Base-by-base conservation (phyloP, 352 stramenopile species). In the Globisporangium cystogenes region DNA sequence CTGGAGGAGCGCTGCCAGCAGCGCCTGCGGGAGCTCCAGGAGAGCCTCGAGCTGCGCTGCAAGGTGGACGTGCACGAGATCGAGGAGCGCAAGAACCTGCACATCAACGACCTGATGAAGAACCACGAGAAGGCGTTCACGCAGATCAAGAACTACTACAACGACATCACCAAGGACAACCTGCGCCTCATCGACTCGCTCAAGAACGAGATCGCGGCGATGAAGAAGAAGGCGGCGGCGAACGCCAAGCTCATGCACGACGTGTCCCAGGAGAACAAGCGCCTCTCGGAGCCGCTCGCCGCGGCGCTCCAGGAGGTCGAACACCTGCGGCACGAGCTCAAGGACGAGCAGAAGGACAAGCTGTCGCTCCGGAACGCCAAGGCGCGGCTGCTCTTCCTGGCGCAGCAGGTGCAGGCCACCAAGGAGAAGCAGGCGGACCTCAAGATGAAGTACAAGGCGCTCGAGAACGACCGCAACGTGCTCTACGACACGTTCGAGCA, bases 131-230 rank as follows among this genome's bases (percentile, higher is more conserved):
- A 93, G 57, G 87, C 88, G 18, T 96, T 96, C 61, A 81, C 74
- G 8, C 87, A 97, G 75, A 98, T 98, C 78, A 97, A 97, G 57
- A 86, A 90, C 49, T 98, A 98, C 81, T 98, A 98, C 65, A 98
- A 98, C 64, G 89, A 97, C 57, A 98, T 98, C 57, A 98, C 93
- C 16, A 89, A 93, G 48, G 82, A 97, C 67, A 98, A 97, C 60
- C 55, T 98, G 23, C 81, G 88, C 11, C 76, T 97, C 41, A 98
- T 98, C 49, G 81, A 94, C 33, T 88, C 74, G 23, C 79, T 98
- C 51, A 96, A 97, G 71, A 82, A 87, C 55, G 86, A 98, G 68
- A 86, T 98, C 52, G 64, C 70, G n/a, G 84, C 92, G 6, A 96
- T 98, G 86, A 96, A 96, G 64, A 92, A 94, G 64, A 97, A 97